These are phyloP conservation scores for Picea glauca DNA, from an alignment of 75 land plant genomes.

Conservation along the genomic window DNA sequence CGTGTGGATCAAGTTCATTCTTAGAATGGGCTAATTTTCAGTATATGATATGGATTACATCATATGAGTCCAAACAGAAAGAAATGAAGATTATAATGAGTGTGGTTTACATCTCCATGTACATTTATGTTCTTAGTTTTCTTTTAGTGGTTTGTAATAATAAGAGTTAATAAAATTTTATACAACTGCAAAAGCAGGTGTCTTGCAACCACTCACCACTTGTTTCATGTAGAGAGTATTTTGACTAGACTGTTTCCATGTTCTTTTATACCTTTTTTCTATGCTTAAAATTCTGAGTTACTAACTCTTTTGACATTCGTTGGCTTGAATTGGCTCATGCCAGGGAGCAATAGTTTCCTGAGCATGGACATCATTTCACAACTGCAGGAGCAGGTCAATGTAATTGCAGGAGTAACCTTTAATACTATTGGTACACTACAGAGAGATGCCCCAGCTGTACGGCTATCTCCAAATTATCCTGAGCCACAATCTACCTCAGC, in stretches of 20 bases:
- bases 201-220: background rate
- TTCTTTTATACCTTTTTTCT: background rate
- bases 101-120: background rate
- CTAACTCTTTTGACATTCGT: background rate
- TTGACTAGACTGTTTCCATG: background rate
- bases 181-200: background rate
- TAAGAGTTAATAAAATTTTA: background rate
- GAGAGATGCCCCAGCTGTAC: conserved; percentile 87
- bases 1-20: background rate
- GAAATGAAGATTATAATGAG: background rate
- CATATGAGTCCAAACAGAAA: background rate
- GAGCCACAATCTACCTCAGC: conserved; percentile 68
- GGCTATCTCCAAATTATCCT: conserved; percentile 75
- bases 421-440: conserved; percentile 93
- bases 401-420: conserved; percentile 75
- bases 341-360: background rate
- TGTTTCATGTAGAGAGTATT: background rate
- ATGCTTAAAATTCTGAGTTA: background rate
- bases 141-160: too few species aligned
- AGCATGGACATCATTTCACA: conserved; percentile 96
- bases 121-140: background rate
- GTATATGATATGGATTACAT: background rate
- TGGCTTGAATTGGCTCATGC: background rate
- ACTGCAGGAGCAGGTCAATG: conserved; percentile 85
- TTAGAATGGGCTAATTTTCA: background rate